Base-by-base conservation (phyloP, 371 early-diverging fungal species). In the Apophysomyces sp. region DNA sequence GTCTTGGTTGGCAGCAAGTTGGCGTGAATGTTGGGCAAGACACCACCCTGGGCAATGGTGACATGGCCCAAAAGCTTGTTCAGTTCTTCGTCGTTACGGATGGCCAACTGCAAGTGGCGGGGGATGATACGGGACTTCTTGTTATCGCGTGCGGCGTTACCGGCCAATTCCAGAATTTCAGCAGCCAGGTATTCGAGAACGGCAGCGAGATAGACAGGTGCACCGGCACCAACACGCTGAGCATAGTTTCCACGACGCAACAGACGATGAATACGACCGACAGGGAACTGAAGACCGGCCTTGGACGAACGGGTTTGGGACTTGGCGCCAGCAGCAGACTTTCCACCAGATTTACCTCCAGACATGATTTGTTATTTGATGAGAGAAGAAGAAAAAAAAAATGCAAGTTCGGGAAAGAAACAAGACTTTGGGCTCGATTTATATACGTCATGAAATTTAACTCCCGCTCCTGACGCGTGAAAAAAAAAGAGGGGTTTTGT, bases 151-250 rank as follows among this genome's bases (percentile, higher is more conserved):
- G 94, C 92, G 60, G 94, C 94, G 80, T 93, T 96, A 65, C 95
- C 94, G 55, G 94, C 95, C 72, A 94, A 83, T 79, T 96, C 94
- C 63, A 94, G 90, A 61, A 94, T 93, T 87, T 95, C 96, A 70
- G 95, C 95, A 65, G 90, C 89, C 67, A 95, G 82, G 84, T 95
- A 95, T 82, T 94, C 94, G 56, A 95, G 86, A 44, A 94, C 94
- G 66, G 95, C 93, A 61, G 95, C 94, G 49, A 94, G 79, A 83
- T 93, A 95, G 73, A 94, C 94, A 66, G 94, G 94, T 56, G 94
- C 93, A 78, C 92, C 90, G 66, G 92, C 92, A 77, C 92, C 93
- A 60, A 94, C 87, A 84, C 94, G 91, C 73, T 89, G 92, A 66
- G 94, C 93, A 75, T 94, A 94, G 89, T 93, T 94, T 62, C 94